phyloP scores from a whole-genome alignment of 2,329 filamentous ascomycete species.

The Microsporum ferrugineum region DNA sequence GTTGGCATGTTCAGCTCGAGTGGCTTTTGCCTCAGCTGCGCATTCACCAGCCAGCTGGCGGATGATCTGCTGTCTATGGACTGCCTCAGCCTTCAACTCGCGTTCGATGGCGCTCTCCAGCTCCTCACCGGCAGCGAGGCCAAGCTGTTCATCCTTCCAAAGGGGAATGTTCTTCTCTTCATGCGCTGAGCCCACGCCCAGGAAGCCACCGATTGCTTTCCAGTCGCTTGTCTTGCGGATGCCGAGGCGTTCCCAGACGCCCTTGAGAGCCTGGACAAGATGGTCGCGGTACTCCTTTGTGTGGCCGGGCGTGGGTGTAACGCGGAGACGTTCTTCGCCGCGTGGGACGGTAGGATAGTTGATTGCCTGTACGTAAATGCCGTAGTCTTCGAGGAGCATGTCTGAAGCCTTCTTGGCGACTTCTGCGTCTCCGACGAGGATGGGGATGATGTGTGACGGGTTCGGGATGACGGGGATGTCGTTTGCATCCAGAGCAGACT shows the following conservation, averaged over 20 bases:
- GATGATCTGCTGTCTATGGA: conserved; percentile 12
- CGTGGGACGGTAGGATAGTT: conserved; percentile 98
- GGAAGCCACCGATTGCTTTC: conserved; percentile 82
- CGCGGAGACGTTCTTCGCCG: conserved; percentile 90
- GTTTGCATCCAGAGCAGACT: conserved; percentile 62
- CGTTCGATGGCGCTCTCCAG: conserved; percentile 47
- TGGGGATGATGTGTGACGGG: conserved; percentile 88
- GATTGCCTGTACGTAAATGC: conserved; percentile 96
- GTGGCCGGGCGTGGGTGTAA: conserved; percentile 93
- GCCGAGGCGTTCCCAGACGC: conserved; percentile 75
- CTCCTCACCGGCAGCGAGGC: conserved; percentile 49
- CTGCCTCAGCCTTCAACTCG: conserved; percentile 21
- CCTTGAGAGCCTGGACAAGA: conserved; percentile 70
- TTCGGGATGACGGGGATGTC: conserved; percentile 97
- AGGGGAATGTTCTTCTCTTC: conserved; percentile 55
- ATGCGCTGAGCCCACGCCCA: conserved; percentile 69
- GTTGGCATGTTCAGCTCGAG: background rate
- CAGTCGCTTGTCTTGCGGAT: conserved; percentile 92
- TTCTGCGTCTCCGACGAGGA: conserved; percentile 88
- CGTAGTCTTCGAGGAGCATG: conserved; percentile 76
- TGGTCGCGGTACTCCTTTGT: conserved; percentile 73
- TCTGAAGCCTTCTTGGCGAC: conserved; percentile 86
- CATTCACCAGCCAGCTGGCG: background rate
- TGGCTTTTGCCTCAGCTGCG: background rate
- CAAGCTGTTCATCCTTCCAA: conserved; percentile 85